A percentile compares a stretch with the other conserved stretches of the same genome.
phyloP scores from a whole-genome alignment of 805 yeast genomes.

The Metschnikowia continentalis region DNA sequence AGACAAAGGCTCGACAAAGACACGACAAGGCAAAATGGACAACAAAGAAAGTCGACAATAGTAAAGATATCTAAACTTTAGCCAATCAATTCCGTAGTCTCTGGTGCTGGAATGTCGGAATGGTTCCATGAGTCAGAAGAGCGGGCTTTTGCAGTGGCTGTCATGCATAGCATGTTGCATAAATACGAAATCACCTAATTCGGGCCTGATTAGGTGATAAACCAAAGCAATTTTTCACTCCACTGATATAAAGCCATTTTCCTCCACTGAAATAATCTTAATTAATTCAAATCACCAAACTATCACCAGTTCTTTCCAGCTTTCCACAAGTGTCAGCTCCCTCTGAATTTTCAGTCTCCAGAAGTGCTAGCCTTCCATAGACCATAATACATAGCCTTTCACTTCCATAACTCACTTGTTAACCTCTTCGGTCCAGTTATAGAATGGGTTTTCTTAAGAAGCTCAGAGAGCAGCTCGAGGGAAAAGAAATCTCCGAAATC shows the following conservation, averaged over 20 bases:
- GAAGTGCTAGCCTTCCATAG: too few species aligned
- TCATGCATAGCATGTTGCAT: neutral
- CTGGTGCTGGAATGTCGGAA: neutral
- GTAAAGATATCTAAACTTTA: too few species aligned
- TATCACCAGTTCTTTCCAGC: too few species aligned
- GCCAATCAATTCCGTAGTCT: neutral
- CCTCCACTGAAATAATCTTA: neutral
- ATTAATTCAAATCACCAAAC: too few species aligned
- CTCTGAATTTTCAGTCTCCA: too few species aligned
- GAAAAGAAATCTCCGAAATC: conserved; percentile 8
- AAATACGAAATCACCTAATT: conserved; percentile 1
- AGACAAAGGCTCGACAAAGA: too few species aligned
- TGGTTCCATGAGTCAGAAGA: neutral
- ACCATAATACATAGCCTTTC: too few species aligned
- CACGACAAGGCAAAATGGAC: neutral
- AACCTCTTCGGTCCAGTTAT: neutral
- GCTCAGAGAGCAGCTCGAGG: conserved; percentile 5
- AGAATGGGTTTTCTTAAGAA: conserved; percentile 3
- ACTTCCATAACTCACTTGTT: too few species aligned
- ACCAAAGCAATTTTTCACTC: neutral
- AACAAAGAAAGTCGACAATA: neutral
- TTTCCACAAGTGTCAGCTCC: too few species aligned
- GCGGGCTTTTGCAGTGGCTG: neutral
- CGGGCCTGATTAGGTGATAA: neutral
- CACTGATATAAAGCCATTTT: neutral